These are phyloP conservation scores for Trichoderma erinaceum DNA, from an alignment of 495 filamentous ascomycete species.

Conservation along the genomic window DNA sequence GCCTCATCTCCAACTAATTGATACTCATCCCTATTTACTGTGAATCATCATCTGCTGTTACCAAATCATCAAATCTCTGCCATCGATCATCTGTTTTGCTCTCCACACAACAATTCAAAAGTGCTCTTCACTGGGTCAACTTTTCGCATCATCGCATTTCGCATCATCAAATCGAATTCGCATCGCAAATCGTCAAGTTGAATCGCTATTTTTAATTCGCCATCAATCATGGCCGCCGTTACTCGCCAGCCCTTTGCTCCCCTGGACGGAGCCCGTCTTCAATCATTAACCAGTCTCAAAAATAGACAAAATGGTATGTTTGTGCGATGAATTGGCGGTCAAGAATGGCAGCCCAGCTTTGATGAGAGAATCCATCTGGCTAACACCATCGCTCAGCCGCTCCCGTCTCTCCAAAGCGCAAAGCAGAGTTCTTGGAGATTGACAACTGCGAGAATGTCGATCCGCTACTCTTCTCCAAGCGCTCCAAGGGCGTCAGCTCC, in stretches of 20 bases:
- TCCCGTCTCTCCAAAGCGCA: slow-evolving; percentile 37
- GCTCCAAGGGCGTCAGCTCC: slow-evolving; percentile 57
- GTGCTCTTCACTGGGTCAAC: not conserved
- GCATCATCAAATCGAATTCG: not conserved
- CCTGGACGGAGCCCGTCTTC: slow-evolving; percentile 46
- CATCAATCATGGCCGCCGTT: slow-evolving; percentile 36
- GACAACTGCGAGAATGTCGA: slow-evolving; percentile 77
- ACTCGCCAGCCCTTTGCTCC: slow-evolving; percentile 54
- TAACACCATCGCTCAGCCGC: slow-evolving; percentile 18
- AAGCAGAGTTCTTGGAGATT: slow-evolving; percentile 42
- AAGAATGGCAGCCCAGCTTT: not conserved
- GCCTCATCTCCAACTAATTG: no score
- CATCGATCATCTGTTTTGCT: slow-evolving; percentile 18
- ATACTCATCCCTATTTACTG: not conserved
- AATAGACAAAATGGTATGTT: slow-evolving; percentile 60
- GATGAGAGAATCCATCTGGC: not conserved
- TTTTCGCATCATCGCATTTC: slow-evolving; percentile 13
- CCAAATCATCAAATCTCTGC: not conserved
- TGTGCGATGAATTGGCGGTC: slow-evolving; percentile 6
- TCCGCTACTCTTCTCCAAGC: slow-evolving; percentile 60
- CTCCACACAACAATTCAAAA: no score
- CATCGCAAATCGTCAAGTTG: not conserved
- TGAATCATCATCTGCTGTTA: slow-evolving; percentile 10
- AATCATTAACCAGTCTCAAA: slow-evolving; percentile 52
- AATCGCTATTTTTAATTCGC: not conserved